Percentiles rank a stretch among this genome's conserved stretches.
Evolutionary conservation across 768 basidiomycete species (phyloP).

Genomic region (Mycena belliarum): DNA sequence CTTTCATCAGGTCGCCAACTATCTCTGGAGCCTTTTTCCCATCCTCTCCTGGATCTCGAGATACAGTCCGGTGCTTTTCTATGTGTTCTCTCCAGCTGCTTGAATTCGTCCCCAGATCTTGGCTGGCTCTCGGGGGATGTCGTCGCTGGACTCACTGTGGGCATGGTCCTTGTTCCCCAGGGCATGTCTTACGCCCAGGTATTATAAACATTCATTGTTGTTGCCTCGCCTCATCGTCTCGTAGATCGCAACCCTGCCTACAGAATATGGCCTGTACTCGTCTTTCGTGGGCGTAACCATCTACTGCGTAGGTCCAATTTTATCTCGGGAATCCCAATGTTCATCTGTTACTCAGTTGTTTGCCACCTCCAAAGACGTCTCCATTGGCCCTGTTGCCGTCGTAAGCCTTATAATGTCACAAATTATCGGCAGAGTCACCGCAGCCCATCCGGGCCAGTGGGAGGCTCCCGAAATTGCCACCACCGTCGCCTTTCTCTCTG

Average conservation of each 20-base stretch:
- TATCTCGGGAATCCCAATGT: neutral
- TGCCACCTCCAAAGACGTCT: conserved; percentile 97
- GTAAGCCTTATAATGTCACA: conserved; percentile 90
- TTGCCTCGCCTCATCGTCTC: neutral
- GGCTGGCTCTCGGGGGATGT: conserved; percentile 87
- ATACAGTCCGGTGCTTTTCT: conserved; percentile 62
- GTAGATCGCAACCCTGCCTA: conserved; percentile 80
- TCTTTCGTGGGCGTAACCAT: conserved; percentile 86
- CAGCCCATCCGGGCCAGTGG: conserved; percentile 58
- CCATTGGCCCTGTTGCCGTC: conserved; percentile 98
- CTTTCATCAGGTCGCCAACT: conserved; percentile 51
- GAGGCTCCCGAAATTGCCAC: conserved; percentile 76
- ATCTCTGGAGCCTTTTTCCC: conserved; percentile 78
- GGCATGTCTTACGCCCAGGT: conserved; percentile 87
- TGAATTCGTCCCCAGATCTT: conserved; percentile 44
- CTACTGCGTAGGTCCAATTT: conserved; percentile 65
- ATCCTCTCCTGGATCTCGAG: conserved; percentile 83
- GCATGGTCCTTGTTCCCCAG: conserved; percentile 94
- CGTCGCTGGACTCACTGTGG: conserved; percentile 90
- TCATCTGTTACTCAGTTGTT: conserved; percentile 61
- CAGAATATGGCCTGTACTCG: conserved; percentile 92
- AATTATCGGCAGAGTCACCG: conserved; percentile 69
- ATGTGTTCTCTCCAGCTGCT: neutral
- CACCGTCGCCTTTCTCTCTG: conserved; percentile 80
- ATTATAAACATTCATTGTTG: conserved; percentile 15